These are phyloP conservation scores for Nitzschia palea DNA, from an alignment of 108 stramenopile species.

Conservation along the genomic window DNA sequence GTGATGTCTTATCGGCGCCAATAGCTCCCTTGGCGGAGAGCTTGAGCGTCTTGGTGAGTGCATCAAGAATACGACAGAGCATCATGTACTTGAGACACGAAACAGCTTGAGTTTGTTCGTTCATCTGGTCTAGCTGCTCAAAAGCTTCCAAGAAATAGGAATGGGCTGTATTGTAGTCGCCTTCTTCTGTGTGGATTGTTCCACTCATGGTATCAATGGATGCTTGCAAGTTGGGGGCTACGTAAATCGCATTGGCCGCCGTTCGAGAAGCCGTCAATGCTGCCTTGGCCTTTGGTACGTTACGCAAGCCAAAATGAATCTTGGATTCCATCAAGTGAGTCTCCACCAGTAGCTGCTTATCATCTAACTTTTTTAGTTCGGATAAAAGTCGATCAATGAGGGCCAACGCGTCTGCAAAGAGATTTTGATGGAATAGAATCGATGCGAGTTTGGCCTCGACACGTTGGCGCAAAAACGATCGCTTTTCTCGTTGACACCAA, in stretches of 20 bases:
- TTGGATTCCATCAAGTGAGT: slow-evolving; percentile 94
- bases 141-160: slow-evolving; percentile 99
- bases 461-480: slow-evolving; percentile 96
- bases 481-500: slow-evolving; percentile 94
- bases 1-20: slow-evolving; percentile 53
- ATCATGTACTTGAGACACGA: slow-evolving; percentile 97
- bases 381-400: slow-evolving; percentile 83
- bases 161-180: slow-evolving; percentile 98
- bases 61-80: slow-evolving; percentile 92
- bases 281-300: slow-evolving; percentile 97
- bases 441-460: slow-evolving; percentile 93
- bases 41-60: slow-evolving; percentile 74
- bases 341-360: slow-evolving; percentile 98
- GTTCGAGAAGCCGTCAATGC: slow-evolving; percentile 97
- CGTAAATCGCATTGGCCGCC: slow-evolving; percentile 90
- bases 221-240: slow-evolving; percentile 92
- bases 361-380: slow-evolving; percentile 99
- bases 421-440: slow-evolving; percentile 80
- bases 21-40: slow-evolving; percentile 60
- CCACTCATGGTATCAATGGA: slow-evolving; percentile 98
- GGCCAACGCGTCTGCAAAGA: slow-evolving; percentile 83
- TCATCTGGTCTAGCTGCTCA: slow-evolving; percentile 93
- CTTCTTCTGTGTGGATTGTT: slow-evolving; percentile 96
- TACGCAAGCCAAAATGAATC: slow-evolving; percentile 95
- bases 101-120: slow-evolving; percentile 68